phyloP scores from a whole-genome alignment of 371 early-diverging fungal species.

The Mortierella polycephala region DNA sequence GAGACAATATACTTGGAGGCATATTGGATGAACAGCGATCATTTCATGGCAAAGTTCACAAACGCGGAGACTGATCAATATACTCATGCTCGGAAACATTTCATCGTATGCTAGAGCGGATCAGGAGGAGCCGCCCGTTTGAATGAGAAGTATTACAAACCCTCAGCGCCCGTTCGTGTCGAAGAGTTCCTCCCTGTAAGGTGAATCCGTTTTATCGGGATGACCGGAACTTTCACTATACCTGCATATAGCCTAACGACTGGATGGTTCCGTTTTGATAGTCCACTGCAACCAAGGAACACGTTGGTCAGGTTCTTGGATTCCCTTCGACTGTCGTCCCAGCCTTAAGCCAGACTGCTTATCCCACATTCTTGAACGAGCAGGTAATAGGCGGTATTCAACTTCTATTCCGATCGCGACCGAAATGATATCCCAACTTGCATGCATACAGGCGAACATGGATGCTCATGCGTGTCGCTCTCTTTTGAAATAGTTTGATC shows the following conservation, averaged over 20 bases:
- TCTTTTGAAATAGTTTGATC: constrained; percentile 23
- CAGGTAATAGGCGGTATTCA: constrained; percentile 24
- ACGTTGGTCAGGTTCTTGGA: constrained; percentile 44
- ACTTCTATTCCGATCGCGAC: background rate
- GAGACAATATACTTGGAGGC: no score
- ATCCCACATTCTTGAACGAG: constrained; percentile 48
- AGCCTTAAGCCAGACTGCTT: constrained; percentile 33
- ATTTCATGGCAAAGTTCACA: background rate
- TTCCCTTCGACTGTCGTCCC: constrained; percentile 35
- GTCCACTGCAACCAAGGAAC: constrained; percentile 47
- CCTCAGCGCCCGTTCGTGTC: constrained; percentile 50
- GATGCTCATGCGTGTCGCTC: background rate
- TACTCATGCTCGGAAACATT: no score
- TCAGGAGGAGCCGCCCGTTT: constrained; percentile 44
- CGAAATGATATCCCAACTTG: background rate
- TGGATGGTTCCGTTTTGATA: constrained; percentile 2
- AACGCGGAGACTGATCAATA: no score
- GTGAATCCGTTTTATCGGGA: background rate
- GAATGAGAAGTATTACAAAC: constrained; percentile 56
- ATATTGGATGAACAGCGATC: no score
- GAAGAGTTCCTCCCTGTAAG: constrained; percentile 57
- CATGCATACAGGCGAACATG: no score
- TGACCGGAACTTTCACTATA: background rate
- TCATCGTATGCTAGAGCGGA: constrained; percentile 25
- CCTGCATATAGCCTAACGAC: background rate